phyloP scores from a whole-genome alignment of 2,329 filamentous ascomycete genomes.

The Clarireedia homoeocarpa region DNA sequence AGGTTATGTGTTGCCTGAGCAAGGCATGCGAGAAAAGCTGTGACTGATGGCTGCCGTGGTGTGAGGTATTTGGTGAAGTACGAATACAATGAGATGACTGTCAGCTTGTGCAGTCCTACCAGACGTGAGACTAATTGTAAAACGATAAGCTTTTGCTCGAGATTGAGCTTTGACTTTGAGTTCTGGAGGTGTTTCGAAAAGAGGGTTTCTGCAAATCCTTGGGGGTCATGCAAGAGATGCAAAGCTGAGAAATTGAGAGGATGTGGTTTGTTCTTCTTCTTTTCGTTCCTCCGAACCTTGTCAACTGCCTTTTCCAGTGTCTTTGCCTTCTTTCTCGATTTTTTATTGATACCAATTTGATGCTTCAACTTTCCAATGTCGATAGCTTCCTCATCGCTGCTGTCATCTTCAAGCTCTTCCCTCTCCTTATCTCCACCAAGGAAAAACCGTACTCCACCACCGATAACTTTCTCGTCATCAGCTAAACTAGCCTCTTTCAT shows the following conservation, averaged over 20 bases:
- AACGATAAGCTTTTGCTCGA: constrained; percentile 86
- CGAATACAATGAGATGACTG: constrained; percentile 83
- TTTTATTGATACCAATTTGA: constrained; percentile 89
- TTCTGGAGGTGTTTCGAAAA: constrained; percentile 90
- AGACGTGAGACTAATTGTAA: constrained; percentile 85
- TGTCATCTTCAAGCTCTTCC: constrained; percentile 86
- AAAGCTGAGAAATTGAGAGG: constrained; percentile 93
- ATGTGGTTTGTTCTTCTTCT: constrained; percentile 81
- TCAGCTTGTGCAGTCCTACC: constrained; percentile 87
- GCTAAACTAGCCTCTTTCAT: constrained; percentile 91
- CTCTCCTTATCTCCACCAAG: constrained; percentile 92
- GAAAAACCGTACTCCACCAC: constrained; percentile 87
- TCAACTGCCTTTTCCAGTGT: constrained; percentile 72
- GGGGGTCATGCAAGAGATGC: constrained; percentile 87
- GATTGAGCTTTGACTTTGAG: constrained; percentile 71
- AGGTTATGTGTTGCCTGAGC: constrained; percentile 87
- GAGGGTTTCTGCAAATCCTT: constrained; percentile 83
- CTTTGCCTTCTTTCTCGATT: constrained; percentile 79
- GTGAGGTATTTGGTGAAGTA: constrained; percentile 13
- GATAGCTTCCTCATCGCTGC: constrained; percentile 72
- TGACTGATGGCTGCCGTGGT: constrained; percentile 11
- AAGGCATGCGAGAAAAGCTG: constrained; percentile 84
- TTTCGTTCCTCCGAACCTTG: constrained; percentile 75
- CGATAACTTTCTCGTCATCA: constrained; percentile 87
- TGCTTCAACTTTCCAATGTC: constrained; percentile 80